Evolutionary conservation across 352 stramenopile species (phyloP).

Genomic region (Elongisporangium undulatum): DNA sequence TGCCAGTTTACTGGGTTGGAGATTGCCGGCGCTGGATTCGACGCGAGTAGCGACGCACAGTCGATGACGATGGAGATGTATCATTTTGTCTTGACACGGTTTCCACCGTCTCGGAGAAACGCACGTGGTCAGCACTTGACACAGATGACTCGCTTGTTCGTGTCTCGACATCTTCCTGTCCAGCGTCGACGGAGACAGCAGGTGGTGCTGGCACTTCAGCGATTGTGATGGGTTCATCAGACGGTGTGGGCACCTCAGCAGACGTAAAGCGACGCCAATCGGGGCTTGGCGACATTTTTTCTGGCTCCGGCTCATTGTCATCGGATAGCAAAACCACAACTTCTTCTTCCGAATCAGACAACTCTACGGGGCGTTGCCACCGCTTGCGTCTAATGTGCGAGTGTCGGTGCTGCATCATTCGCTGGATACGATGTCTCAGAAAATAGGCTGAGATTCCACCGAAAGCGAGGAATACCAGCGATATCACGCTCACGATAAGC

Average conservation of each 20-base stretch:
- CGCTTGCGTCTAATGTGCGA: conserved; percentile 15
- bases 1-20: not conserved
- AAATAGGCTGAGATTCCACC: conserved; percentile 21
- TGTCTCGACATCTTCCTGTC: not conserved
- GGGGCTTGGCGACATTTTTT: conserved; percentile 2
- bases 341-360: conserved; percentile 25
- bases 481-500: conserved; percentile 10
- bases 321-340: conserved; percentile 37
- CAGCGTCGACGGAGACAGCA: not conserved
- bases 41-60: not conserved
- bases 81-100: not conserved
- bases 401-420: conserved; percentile 5
- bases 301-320: conserved; percentile 8
- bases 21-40: not conserved
- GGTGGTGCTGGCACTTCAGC: not conserved
- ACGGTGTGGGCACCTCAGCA: not conserved
- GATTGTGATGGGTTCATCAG: not conserved
- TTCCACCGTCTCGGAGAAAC: not conserved
- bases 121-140: not conserved
- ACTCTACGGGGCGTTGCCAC: conserved; percentile 18
- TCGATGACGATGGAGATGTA: not conserved
- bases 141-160: not conserved
- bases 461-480: conserved; percentile 16
- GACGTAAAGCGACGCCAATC: not conserved
- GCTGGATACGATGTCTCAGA: conserved; percentile 16